Base-by-base conservation (phyloP, 108 stramenopile species). In the Nitzschia sp. region DNA sequence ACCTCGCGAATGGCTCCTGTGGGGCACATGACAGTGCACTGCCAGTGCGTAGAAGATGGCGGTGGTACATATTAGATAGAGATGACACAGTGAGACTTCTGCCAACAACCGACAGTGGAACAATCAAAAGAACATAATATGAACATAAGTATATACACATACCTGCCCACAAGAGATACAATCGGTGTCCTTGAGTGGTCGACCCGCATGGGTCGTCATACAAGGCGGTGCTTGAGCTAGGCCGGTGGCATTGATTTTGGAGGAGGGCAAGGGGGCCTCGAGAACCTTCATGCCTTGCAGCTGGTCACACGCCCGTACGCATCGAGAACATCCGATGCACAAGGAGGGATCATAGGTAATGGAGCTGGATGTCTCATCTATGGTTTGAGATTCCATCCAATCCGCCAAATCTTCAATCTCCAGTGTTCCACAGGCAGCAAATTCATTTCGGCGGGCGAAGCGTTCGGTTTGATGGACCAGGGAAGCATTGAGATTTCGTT, bases 121-220 rank as follows among this genome's bases (percentile, higher is more conserved):
- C n/a, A n/a, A n/a, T n/a, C n/a, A n/a, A n/a, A n/a, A n/a, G n/a
- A n/a, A n/a, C n/a, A n/a, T n/a, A n/a, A n/a, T n/a, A n/a, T n/a
- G n/a, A n/a, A n/a, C n/a, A n/a, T n/a, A n/a, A n/a, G n/a, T n/a
- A n/a, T n/a, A n/a, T n/a, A n/a, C n/a, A n/a, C n/a, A n/a, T n/a
- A n/a, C n/a, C n/a, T n/a, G n/a, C 11, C 81, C 81, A 62, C 81
- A 82, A 28, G 50, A 48, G 45, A 82, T 82, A 50, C 81, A 82
- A 1, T 73, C 76, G 4, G 81, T 82, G 26, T 79, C 77, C 1
- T 34, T 53, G 2, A 82, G 63, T 8, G 81, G 81, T 36, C 64
- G 61, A 45, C 76, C 79, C 19, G 72, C 72, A 48, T 38, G 57
- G 29, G 82, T 80, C 19, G 68, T 73, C 79, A 47, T 78, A 41